phyloP scores from a whole-genome alignment of 139 green algal species.

The Closterium sp. region DNA sequence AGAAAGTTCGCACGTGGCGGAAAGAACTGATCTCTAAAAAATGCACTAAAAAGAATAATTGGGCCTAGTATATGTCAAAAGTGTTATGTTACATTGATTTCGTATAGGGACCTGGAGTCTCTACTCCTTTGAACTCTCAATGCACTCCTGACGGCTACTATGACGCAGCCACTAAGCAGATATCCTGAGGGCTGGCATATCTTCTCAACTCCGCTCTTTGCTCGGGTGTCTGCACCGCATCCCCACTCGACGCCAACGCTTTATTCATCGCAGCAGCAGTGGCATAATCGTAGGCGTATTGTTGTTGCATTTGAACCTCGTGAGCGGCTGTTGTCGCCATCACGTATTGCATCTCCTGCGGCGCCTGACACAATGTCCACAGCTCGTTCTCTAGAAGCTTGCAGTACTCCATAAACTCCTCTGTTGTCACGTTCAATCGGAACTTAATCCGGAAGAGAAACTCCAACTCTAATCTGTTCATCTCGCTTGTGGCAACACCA shows the following conservation, averaged over 20 bases:
- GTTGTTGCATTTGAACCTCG: background rate
- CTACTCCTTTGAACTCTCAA: background rate
- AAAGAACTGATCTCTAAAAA: background rate
- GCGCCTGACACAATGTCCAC: background rate
- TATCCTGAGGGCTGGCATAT: background rate
- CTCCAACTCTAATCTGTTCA: conserved; percentile 77
- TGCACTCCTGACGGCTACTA: background rate
- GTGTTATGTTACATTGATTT: background rate
- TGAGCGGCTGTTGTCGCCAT: background rate
- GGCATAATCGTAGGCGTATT: background rate
- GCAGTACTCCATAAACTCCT: conserved; percentile 30
- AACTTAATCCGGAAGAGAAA: conserved; percentile 71
- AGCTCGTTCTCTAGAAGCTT: conserved; percentile 38
- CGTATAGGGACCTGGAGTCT: background rate
- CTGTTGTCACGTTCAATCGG: conserved; percentile 54
- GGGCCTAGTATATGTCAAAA: background rate
- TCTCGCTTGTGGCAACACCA: conserved; percentile 66
- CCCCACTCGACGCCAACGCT: background rate
- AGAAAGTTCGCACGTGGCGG: background rate
- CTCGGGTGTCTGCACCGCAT: background rate
- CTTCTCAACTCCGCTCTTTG: background rate
- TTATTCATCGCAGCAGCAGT: background rate
- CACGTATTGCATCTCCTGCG: background rate
- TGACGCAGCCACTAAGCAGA: background rate
- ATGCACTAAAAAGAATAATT: background rate